Percentiles rank a stretch among this genome's conserved stretches.
phyloP scores from a whole-genome alignment of 2,329 filamentous ascomycete species.

The Didymella arachidicola region DNA sequence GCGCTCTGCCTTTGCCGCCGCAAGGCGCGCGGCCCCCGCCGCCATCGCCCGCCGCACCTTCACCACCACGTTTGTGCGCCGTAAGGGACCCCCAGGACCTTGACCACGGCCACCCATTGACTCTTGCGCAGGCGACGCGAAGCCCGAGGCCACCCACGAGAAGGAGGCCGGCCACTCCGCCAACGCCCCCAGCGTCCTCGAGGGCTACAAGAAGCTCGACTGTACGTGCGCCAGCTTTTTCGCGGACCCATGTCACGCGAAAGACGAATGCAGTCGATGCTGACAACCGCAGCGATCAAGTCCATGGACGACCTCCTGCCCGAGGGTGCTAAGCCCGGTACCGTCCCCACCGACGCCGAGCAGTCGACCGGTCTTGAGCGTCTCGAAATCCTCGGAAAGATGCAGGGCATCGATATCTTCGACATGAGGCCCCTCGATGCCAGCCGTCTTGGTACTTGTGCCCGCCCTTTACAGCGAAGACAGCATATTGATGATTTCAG shows the following conservation, averaged over 20 bases:
- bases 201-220: conserved; percentile 56
- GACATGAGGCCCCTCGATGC: conserved; percentile 97
- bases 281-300: conserved; percentile 76
- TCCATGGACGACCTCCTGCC: conserved; percentile 80
- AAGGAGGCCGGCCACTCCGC: conserved; percentile 46
- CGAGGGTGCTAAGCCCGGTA: conserved; percentile 81
- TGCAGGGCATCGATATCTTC: conserved; percentile 97
- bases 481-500: conserved; percentile 54
- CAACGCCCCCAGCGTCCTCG: conserved; percentile 35
- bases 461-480: no score
- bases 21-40: conserved; percentile 54
- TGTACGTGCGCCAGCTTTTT: conserved; percentile 45
- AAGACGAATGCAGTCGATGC: conserved; percentile 26
- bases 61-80: conserved; percentile 55
- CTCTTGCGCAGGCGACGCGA: conserved; percentile 42
- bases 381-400: conserved; percentile 98
- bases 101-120: conserved; percentile 46
- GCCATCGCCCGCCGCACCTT: conserved; percentile 56
- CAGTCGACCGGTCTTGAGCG: conserved; percentile 97
- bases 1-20: conserved; percentile 58
- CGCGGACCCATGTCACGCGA: not conserved
- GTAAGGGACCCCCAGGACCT: conserved; percentile 51
- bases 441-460: conserved; percentile 76
- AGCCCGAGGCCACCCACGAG: conserved; percentile 46
- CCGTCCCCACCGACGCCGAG: conserved; percentile 91